A percentile compares a stretch with the other conserved stretches of the same genome.
These are phyloP conservation scores for Hypseocharis bilobata DNA, from an alignment of 441 rosid genomes.

Conservation along the genomic window DNA sequence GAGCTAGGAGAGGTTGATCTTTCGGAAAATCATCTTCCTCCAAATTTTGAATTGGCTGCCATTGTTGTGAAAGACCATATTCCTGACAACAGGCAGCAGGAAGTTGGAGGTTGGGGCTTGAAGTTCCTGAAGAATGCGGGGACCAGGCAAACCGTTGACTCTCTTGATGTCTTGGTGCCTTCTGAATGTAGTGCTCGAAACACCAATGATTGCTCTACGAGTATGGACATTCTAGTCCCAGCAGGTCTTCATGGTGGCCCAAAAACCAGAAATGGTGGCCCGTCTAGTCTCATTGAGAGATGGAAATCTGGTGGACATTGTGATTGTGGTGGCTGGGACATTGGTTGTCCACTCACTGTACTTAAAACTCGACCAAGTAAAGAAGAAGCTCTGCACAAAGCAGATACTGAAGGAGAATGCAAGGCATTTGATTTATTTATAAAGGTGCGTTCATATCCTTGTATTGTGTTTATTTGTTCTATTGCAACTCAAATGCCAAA, in stretches of 20 bases:
- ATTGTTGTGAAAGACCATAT: conserved; percentile 46
- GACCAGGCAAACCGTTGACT: conserved; percentile 20
- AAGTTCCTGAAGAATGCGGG: conserved; percentile 52
- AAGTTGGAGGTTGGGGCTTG: conserved; percentile 79
- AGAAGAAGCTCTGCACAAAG: conserved; percentile 24
- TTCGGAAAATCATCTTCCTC: conserved; percentile 38
- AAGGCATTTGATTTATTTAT: conserved; percentile 45
- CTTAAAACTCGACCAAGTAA: conserved; percentile 32
- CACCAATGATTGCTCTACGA: conserved; percentile 34
- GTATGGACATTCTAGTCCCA: conserved; percentile 59
- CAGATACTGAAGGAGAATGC: conserved; percentile 37
- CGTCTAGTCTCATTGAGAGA: conserved; percentile 59
- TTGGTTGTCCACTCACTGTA: conserved; percentile 57
- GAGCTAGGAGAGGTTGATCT: conserved; percentile 22
- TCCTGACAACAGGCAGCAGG: conserved; percentile 28
- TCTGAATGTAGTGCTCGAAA: conserved; percentile 24
- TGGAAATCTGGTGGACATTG: conserved; percentile 78
- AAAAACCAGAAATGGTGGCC: conserved; percentile 48
- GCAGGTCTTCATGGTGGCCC: conserved; percentile 84
- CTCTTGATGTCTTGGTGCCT: conserved; percentile 18
- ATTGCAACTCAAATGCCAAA: background rate
- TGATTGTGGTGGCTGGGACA: conserved; percentile 88
- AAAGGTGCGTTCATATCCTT: conserved; percentile 34
- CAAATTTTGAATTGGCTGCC: conserved; percentile 59
- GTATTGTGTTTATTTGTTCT: background rate